phyloP scores from a whole-genome alignment of 75 land plant genomes.

The Selaginella moellendorffii region DNA sequence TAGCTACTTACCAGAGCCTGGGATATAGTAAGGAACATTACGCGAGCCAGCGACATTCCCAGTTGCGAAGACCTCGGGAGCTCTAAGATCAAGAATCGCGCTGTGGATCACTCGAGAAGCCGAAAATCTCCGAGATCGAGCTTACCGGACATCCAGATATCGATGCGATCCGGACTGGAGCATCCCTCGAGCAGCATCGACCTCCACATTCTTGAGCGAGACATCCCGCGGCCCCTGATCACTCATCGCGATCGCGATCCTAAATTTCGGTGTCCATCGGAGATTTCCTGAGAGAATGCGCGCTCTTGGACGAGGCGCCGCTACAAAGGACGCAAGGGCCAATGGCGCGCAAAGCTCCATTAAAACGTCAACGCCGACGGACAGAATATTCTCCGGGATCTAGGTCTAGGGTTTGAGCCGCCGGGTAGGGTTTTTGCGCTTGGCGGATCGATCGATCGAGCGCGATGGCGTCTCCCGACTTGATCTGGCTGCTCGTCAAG shows the following conservation, averaged over 20 bases:
- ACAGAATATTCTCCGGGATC: too few species aligned
- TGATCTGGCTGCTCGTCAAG: conserved; percentile 90
- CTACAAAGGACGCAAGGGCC: too few species aligned
- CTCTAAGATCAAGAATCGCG: not conserved
- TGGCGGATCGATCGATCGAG: not conserved
- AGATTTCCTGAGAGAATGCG: too few species aligned
- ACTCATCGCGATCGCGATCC: too few species aligned
- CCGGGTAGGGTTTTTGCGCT: not conserved
- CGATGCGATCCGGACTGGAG: not conserved
- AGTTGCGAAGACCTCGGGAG: not conserved
- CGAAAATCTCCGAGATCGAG: too few species aligned
- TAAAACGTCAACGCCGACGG: too few species aligned
- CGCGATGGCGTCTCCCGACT: conserved; percentile 31
- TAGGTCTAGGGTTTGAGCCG: not conserved
- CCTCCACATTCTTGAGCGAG: not conserved
- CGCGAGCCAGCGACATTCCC: not conserved
- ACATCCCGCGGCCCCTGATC: too few species aligned
- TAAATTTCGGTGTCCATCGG: too few species aligned
- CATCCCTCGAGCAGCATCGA: not conserved
- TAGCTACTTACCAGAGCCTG: not conserved
- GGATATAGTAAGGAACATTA: not conserved
- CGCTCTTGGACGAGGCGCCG: too few species aligned
- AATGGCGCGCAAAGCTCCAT: too few species aligned
- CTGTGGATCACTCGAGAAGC: too few species aligned
- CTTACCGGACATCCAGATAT: not conserved